These are phyloP conservation scores for Solanum dulcamara DNA, from an alignment of 257 asterid species.

Conservation along the genomic window DNA sequence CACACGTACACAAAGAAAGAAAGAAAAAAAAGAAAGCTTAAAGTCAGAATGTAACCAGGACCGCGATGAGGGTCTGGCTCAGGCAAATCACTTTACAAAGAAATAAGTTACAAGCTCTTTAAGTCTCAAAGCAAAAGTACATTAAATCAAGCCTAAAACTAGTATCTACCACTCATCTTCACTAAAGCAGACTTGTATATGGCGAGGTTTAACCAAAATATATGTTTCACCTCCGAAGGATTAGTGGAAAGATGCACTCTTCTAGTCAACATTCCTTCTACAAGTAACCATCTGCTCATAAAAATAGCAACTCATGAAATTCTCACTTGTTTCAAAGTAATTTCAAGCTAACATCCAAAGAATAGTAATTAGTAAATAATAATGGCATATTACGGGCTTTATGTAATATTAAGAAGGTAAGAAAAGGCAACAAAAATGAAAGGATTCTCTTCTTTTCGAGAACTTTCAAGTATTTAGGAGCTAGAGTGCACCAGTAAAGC, in stretches of 20 bases:
- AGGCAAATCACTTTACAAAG: neutral
- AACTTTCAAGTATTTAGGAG: neutral
- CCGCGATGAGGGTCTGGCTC: neutral
- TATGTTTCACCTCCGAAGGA: neutral
- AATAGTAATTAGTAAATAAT: neutral
- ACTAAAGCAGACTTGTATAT: neutral
- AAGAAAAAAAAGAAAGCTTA: neutral
- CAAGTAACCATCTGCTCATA: conserved; percentile 22
- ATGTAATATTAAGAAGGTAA: neutral
- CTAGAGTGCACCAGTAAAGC: neutral
- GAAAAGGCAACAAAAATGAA: neutral
- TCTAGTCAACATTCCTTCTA: conserved; percentile 7
- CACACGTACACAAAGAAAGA: neutral
- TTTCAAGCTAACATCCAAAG: neutral
- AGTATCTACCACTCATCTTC: neutral
- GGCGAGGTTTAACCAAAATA: neutral
- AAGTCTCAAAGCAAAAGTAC: neutral
- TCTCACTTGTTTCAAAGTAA: neutral
- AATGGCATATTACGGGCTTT: neutral
- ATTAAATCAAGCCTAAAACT: neutral
- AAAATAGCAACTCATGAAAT: neutral
- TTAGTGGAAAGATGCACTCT: conserved; percentile 3
- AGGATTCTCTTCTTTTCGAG: neutral
- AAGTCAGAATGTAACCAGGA: neutral
- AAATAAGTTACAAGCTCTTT: neutral